Evolutionary conservation across 208 protist genomes (phyloP).

Genomic region (Acanthamoeba royreba): DNA sequence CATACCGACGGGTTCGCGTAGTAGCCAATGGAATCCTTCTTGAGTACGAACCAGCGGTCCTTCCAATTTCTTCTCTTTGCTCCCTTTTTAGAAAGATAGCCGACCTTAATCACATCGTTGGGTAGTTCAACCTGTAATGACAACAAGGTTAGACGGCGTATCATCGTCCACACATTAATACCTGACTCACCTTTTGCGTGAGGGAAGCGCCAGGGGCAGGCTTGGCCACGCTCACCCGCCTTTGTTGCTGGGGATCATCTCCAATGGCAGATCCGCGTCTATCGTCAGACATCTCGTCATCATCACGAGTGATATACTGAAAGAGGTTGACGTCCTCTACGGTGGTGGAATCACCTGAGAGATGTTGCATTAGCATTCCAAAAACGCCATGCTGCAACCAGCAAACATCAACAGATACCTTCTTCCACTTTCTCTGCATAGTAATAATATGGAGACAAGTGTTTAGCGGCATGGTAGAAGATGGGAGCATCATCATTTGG

Average conservation of each 20-base stretch:
- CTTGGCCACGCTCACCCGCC: background rate
- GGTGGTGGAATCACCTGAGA: background rate
- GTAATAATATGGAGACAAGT: background rate
- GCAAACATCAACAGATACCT: background rate
- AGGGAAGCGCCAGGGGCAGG: background rate
- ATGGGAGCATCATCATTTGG: background rate
- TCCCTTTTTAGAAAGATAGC: background rate
- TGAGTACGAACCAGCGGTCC: constrained; percentile 24
- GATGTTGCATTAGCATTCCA: background rate
- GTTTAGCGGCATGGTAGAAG: background rate
- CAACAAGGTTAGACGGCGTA: background rate
- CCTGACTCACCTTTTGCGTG: background rate
- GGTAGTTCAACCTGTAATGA: background rate
- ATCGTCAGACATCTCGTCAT: background rate
- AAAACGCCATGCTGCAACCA: no score
- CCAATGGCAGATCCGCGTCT: background rate
- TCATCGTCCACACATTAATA: background rate
- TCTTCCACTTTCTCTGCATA: background rate
- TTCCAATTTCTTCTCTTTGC: constrained; percentile 10
- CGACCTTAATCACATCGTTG: background rate
- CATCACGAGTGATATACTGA: background rate
- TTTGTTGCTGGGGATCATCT: background rate
- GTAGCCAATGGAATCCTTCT: background rate
- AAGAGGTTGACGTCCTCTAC: background rate
- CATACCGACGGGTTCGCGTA: background rate